phyloP scores from a whole-genome alignment of 2,329 filamentous ascomycete genomes.

The Colletotrichum australisinense region DNA sequence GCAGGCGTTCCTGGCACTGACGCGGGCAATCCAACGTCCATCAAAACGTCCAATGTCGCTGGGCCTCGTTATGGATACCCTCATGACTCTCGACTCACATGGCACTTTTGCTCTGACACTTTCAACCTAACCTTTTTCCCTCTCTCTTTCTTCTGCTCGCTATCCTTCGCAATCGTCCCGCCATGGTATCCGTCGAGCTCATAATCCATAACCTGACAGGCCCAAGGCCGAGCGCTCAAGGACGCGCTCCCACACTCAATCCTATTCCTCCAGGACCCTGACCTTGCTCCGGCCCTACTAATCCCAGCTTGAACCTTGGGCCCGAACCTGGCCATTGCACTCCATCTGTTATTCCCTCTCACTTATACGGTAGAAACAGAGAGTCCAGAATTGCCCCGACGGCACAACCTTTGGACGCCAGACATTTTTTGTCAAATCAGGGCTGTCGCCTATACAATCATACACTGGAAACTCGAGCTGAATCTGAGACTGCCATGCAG shows the following conservation, averaged over 20 bases:
- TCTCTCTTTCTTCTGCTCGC: too few species aligned
- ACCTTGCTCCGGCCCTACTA: constrained; percentile 16
- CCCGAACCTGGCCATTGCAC: neutral
- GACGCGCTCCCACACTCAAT: neutral
- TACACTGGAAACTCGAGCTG: constrained; percentile 28
- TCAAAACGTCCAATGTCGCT: neutral
- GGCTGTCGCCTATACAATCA: constrained; percentile 1
- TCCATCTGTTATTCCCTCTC: neutral
- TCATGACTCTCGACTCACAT: constrained; percentile 1
- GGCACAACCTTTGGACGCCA: constrained; percentile 1
- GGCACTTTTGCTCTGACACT: constrained; percentile 2
- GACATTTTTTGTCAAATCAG: constrained; percentile 11
- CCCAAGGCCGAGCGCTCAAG: neutral
- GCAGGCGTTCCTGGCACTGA: neutral
- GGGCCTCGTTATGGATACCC: neutral
- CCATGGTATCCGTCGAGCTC: neutral
- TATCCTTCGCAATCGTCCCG: neutral
- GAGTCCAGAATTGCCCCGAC: constrained; percentile 15
- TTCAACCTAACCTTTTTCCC: neutral
- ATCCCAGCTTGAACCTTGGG: constrained; percentile 9
- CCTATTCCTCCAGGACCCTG: constrained; percentile 1
- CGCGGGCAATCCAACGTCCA: neutral
- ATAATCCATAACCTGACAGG: neutral
- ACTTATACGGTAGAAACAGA: neutral
- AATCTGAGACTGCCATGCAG: constrained; percentile 31